A percentile compares a stretch with the other conserved stretches of the same genome.
Evolutionary conservation across 2,329 filamentous ascomycete species (phyloP).

Genomic region (Stachybotrys echinatus): DNA sequence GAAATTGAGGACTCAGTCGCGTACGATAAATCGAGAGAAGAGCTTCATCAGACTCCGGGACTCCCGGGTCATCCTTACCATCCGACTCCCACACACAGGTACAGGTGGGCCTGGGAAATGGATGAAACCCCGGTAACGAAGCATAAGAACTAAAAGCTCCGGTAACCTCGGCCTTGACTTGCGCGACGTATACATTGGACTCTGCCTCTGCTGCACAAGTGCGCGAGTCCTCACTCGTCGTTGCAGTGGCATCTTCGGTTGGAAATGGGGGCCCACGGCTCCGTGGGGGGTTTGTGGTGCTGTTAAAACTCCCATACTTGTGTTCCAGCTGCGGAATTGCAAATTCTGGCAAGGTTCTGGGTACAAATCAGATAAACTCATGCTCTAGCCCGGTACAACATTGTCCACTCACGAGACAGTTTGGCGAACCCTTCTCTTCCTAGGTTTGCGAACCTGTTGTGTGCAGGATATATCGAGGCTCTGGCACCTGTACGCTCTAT

Average conservation of each 20-base stretch:
- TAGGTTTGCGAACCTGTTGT: conserved; percentile 8
- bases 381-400: neutral
- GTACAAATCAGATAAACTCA: neutral
- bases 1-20: conserved; percentile 8
- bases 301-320: neutral
- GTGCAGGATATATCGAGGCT: conserved; percentile 7
- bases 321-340: no score
- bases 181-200: conserved; percentile 5
- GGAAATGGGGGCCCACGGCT: neutral
- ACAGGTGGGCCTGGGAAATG: conserved; percentile 7
- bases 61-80: conserved; percentile 4
- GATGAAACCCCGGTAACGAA: conserved; percentile 6
- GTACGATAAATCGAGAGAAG: conserved; percentile 8
- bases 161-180: conserved; percentile 5
- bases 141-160: conserved; percentile 4
- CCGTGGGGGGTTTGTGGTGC: neutral
- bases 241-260: neutral
- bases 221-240: neutral
- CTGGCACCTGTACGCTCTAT: conserved; percentile 7
- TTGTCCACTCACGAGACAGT: conserved; percentile 3
- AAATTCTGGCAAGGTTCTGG: no score
- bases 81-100: conserved; percentile 6
- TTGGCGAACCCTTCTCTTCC: conserved; percentile 6
- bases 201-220: conserved; percentile 4
- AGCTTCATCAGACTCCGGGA: conserved; percentile 5